Base-by-base conservation (phyloP, 2,329 filamentous ascomycete species). In the Coniochaeta sp. region DNA sequence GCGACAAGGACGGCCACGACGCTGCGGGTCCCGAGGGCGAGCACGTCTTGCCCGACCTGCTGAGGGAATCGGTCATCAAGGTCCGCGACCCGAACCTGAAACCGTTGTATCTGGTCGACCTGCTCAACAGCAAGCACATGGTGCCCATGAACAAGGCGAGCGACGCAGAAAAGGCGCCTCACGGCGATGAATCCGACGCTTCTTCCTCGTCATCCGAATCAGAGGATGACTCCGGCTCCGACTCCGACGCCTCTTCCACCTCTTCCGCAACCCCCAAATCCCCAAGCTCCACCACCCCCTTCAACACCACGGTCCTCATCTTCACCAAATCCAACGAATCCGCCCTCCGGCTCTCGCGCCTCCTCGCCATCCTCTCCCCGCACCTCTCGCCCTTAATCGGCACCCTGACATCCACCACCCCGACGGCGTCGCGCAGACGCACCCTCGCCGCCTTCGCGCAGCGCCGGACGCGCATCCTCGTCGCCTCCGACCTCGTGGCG, bases 281-380 rank as follows among this genome's bases (percentile, higher is more conserved):
- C 24, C 24, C 17, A 3, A 36, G n/a, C n/a, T n/a, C 12, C 47
- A 60, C 55, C 63, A 12, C 55, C 8, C 60, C 52, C 14, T 70
- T 74, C 63, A 65, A 71, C 19, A 75, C 79, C 32, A 77, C 76
- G 3, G 85, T 89, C 12, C 81, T 98, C 38, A 86, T 98, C 65
- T 98, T 98, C 72, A 93, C 92, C 55, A 91, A 91, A 67, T 96
- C 90, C 60, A 96, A 93, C 70, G 92, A 96, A 72, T 86, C 88
- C 19, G 91, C 93, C 1, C 82, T 90, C n/a, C 89, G 95, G 61
- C 82, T 98, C n/a, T 87, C 89, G 1, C 89, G 91, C 22, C 85
- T 98, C 0, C 79, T 98, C 12, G 76, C 79, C 1, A 77, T 93
- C 1, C 79, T 96, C 24, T 79, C 84, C 19, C 86, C 87, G 0